Conservation (phyloP, 164 flowering plant species). For the Nelumbo lutea region DNA sequence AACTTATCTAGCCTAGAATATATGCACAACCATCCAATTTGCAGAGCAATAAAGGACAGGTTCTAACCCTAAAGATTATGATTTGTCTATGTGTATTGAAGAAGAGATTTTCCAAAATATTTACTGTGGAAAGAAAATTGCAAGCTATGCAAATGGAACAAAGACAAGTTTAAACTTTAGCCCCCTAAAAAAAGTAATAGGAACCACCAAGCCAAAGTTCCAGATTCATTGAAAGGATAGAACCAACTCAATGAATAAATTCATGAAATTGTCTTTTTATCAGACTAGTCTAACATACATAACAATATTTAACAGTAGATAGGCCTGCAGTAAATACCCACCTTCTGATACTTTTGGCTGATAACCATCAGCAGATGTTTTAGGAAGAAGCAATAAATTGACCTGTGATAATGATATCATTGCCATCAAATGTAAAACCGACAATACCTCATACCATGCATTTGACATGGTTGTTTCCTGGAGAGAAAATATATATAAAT, state of each 20-base stretch:
- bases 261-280: neutral
- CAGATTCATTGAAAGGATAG: neutral
- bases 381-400: conserved; percentile 80
- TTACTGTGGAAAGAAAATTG: neutral
- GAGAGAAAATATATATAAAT: conserved; percentile 3
- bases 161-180: neutral
- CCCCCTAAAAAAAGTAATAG: neutral
- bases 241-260: neutral
- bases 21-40: too few relatives aligned
- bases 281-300: neutral
- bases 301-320: neutral
- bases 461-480: conserved; percentile 87
- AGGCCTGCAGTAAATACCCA: conserved; percentile 18
- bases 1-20: too few relatives aligned
- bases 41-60: neutral
- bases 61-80: neutral
- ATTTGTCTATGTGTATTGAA: too few relatives aligned
- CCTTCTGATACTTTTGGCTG: conserved; percentile 94
- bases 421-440: conserved; percentile 92
- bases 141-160: neutral
- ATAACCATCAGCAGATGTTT: conserved; percentile 74
- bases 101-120: neutral
- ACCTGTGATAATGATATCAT: conserved; percentile 78
- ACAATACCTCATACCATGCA: conserved; percentile 94
- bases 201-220: neutral